A percentile compares a stretch with the other conserved stretches of the same genome.
phyloP scores from a whole-genome alignment of 306 rosid genomes.

The Castanospermum australe region DNA sequence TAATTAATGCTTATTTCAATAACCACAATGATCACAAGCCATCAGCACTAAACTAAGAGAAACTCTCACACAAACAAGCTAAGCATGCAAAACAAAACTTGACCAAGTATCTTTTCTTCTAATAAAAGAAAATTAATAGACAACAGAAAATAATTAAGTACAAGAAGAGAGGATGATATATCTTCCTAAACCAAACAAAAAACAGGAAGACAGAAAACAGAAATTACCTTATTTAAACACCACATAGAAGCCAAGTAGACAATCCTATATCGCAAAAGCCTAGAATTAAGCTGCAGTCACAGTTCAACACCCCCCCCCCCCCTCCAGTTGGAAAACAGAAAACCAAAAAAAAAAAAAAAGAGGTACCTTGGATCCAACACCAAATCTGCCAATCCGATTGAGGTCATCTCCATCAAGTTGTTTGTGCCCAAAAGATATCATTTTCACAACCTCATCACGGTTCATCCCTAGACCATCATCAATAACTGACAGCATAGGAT shows the following conservation, averaged over 20 bases:
- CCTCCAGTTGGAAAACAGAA: not conserved
- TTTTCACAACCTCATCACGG: constrained; percentile 47
- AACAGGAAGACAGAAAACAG: not conserved
- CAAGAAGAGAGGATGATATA: not conserved
- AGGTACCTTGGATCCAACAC: constrained; percentile 61
- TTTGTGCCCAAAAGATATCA: constrained; percentile 57
- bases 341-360: not conserved
- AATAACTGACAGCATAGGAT: constrained; percentile 48
- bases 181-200: not conserved
- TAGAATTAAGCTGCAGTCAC: constrained; percentile 4
- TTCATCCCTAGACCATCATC: constrained; percentile 66
- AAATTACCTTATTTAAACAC: not conserved
- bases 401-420: constrained; percentile 27
- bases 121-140: not conserved
- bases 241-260: not conserved
- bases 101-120: not conserved
- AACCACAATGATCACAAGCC: not conserved
- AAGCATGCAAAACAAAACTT: constrained; percentile 1
- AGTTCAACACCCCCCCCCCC: not conserved
- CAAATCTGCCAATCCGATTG: constrained; percentile 61
- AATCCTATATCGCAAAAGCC: not conserved
- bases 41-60: not conserved
- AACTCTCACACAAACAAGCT: not conserved
- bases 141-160: not conserved
- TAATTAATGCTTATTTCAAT: not conserved